phyloP scores from a whole-genome alignment of 2,329 filamentous ascomycete genomes.

The Fusarium sp. region DNA sequence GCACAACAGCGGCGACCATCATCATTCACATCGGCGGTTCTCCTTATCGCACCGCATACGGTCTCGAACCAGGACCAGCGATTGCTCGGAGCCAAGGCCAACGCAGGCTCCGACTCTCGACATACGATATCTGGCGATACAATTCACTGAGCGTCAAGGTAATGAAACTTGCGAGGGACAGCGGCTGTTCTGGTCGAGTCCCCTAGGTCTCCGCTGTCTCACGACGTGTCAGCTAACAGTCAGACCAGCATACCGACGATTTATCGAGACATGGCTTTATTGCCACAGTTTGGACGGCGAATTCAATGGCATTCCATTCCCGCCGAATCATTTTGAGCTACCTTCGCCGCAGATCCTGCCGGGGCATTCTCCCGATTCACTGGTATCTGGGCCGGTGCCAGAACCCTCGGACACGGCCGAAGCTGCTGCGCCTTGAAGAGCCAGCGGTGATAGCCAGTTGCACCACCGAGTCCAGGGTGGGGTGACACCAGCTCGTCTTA shows the following conservation, averaged over 20 bases:
- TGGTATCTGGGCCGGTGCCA: constrained; percentile 38
- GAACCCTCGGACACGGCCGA: constrained; percentile 42
- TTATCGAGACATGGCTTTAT: constrained; percentile 57
- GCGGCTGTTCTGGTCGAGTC: constrained; percentile 13
- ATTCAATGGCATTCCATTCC: constrained; percentile 57
- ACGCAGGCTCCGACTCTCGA: constrained; percentile 47
- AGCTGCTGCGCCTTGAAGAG: constrained; percentile 39
- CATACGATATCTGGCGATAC: constrained; percentile 59
- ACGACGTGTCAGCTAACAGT: constrained; percentile 39
- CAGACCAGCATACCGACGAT: constrained; percentile 52
- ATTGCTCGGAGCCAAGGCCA: constrained; percentile 39
- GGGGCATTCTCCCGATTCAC: constrained; percentile 41
- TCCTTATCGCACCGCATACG: constrained; percentile 56
- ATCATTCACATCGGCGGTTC: constrained; percentile 51
- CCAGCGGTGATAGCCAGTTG: constrained; percentile 16
- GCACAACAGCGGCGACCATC: constrained; percentile 52
- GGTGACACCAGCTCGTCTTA: constrained; percentile 33
- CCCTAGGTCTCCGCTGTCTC: constrained; percentile 10
- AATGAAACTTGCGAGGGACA: constrained; percentile 18
- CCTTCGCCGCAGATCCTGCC: constrained; percentile 58
- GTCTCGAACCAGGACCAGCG: constrained; percentile 49
- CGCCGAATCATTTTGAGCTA: constrained; percentile 56
- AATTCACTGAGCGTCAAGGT: constrained; percentile 60
- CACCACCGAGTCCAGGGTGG: constrained; percentile 38
- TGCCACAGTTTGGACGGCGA: constrained; percentile 58